Conservation (phyloP, 345 rosid genomes). For the Cardiospermum halicacabum region DNA sequence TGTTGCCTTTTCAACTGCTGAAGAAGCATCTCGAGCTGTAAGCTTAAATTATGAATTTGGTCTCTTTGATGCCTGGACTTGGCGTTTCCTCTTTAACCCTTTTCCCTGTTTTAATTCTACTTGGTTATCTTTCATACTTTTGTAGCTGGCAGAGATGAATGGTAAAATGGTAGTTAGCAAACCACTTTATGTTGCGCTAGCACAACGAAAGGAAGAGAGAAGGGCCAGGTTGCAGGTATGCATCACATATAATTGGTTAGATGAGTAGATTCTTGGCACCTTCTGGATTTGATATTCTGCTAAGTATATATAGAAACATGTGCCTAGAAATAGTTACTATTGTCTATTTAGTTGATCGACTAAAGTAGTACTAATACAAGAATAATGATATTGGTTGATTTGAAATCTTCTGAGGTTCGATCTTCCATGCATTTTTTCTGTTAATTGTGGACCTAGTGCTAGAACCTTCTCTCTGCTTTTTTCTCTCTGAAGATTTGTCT, state of each 20-base stretch:
- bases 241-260: background rate
- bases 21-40: slow-evolving; percentile 77
- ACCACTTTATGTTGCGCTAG: slow-evolving; percentile 92
- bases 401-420: background rate
- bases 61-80: background rate
- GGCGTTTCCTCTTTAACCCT: background rate
- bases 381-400: background rate
- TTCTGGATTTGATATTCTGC: background rate
- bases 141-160: slow-evolving; percentile 71
- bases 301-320: background rate
- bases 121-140: background rate
- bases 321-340: background rate
- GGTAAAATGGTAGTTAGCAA: slow-evolving; percentile 87
- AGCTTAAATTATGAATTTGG: slow-evolving; percentile 10
- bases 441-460: background rate
- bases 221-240: slow-evolving; percentile 89
- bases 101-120: background rate
- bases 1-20: slow-evolving; percentile 77
- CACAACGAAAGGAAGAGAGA: slow-evolving; percentile 90
- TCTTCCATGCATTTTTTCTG: background rate
- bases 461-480: background rate
- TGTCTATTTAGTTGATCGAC: background rate
- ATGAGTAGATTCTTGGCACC: background rate
- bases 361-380: background rate
- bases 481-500: background rate